Percentiles rank a stretch among this genome's conserved stretches.
Conservation (phyloP, 192 early-diverging fungal species). For the Jimgerdemannia flammicorona region DNA sequence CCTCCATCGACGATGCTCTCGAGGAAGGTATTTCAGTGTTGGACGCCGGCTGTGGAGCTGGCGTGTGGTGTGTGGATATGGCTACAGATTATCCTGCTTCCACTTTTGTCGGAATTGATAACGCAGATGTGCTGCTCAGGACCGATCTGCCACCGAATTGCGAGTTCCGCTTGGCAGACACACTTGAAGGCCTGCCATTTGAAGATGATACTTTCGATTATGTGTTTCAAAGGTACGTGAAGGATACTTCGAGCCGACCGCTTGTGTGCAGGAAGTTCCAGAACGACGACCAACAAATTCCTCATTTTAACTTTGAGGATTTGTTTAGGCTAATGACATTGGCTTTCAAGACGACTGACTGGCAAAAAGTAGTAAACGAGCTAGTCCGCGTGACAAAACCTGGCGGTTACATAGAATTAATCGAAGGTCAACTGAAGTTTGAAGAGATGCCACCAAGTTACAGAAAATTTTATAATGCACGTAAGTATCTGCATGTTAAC, state of each 20-base stretch:
- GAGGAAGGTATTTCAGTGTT: constrained; percentile 9
- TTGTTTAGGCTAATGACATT: neutral
- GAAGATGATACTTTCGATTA: constrained; percentile 45
- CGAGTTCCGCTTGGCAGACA: constrained; percentile 35
- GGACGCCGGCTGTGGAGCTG: constrained; percentile 16
- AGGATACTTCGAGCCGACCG: neutral
- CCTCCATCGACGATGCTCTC: neutral
- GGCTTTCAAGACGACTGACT: neutral
- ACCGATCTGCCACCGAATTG: constrained; percentile 20
- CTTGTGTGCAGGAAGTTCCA: too few relatives aligned
- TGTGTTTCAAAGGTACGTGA: constrained; percentile 22
- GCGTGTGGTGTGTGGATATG: constrained; percentile 39
- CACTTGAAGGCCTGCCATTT: constrained; percentile 32
- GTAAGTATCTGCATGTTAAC: too few relatives aligned
- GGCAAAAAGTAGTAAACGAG: neutral
- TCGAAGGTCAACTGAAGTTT: neutral
- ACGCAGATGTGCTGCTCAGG: constrained; percentile 5
- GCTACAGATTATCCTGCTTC: constrained; percentile 39
- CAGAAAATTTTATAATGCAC: too few relatives aligned
- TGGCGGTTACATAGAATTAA: neutral
- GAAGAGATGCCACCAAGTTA: too few relatives aligned
- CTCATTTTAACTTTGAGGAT: neutral
- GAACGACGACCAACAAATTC: neutral
- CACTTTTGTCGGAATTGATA: constrained; percentile 42
- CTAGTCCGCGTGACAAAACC: neutral